phyloP scores from a whole-genome alignment of 306 rosid species.

The Psophocarpus tetragonolobus region DNA sequence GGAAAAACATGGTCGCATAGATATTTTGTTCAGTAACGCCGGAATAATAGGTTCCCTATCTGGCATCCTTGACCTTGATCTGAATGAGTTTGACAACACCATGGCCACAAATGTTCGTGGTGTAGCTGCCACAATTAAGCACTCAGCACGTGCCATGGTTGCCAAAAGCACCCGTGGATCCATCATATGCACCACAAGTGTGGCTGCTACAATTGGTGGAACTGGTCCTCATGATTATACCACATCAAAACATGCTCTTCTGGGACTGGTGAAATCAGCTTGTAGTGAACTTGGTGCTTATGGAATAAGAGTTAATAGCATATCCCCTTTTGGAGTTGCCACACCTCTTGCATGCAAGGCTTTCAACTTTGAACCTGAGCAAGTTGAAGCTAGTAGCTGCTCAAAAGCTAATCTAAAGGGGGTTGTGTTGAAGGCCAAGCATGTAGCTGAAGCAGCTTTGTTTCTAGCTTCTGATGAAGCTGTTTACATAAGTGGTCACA shows the following conservation, averaged over 20 bases:
- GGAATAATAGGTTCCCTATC: conserved; percentile 65
- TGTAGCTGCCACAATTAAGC: conserved; percentile 66
- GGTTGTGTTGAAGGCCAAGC: conserved; percentile 63
- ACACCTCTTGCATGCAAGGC: conserved; percentile 70
- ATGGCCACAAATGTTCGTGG: conserved; percentile 77
- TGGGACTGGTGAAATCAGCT: conserved; percentile 67
- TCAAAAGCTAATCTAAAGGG: conserved; percentile 69
- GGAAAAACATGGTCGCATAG: conserved; percentile 64
- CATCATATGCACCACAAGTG: conserved; percentile 81
- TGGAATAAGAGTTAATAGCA: conserved; percentile 80
- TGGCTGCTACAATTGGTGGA: conserved; percentile 67
- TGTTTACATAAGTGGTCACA: conserved; percentile 73
- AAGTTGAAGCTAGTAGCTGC: conserved; percentile 50
- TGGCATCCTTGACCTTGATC: conserved; percentile 70
- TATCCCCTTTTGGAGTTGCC: conserved; percentile 86
- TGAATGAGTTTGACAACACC: conserved; percentile 57
- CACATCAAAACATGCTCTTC: conserved; percentile 65
- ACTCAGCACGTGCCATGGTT: conserved; percentile 77
- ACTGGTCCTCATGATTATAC: conserved; percentile 70
- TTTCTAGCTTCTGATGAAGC: conserved; percentile 88
- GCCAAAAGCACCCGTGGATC: conserved; percentile 52
- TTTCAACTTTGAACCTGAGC: conserved; percentile 46
- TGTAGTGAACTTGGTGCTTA: conserved; percentile 75
- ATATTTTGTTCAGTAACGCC: conserved; percentile 81
- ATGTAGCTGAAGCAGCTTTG: conserved; percentile 80